Conservation (phyloP, 306 rosid species). For the Morella rubra region DNA sequence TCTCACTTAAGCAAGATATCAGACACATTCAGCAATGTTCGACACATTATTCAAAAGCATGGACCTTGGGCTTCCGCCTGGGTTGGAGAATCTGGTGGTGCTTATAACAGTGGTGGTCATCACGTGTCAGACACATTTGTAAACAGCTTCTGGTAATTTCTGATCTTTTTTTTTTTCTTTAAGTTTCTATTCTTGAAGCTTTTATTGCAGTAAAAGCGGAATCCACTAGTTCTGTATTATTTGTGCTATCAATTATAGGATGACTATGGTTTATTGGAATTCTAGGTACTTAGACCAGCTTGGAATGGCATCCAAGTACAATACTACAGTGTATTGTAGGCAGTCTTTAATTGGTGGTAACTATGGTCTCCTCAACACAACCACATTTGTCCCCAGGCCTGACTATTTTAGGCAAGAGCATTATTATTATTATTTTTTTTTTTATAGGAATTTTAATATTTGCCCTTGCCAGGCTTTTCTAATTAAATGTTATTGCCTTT, state of each 20-base stretch:
- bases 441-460: background rate
- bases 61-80: conserved; percentile 90
- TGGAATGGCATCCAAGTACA: conserved; percentile 80
- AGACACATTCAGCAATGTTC: conserved; percentile 44
- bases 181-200: background rate
- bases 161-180: background rate
- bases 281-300: conserved; percentile 97
- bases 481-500: conserved; percentile 15
- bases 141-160: conserved; percentile 89
- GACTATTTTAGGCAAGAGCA: conserved; percentile 80
- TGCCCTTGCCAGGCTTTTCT: conserved; percentile 14
- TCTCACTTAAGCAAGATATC: conserved; percentile 49
- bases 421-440: background rate
- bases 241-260: background rate
- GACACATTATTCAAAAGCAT: conserved; percentile 47
- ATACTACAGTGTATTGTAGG: conserved; percentile 81
- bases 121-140: conserved; percentile 73
- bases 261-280: conserved; percentile 15
- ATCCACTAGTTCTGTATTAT: background rate
- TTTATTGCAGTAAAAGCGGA: conserved; percentile 1
- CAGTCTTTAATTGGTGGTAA: conserved; percentile 90
- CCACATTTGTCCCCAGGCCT: conserved; percentile 84
- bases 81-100: conserved; percentile 99
- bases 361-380: conserved; percentile 82
- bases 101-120: conserved; percentile 86